A percentile compares a stretch with the other conserved stretches of the same genome.
phyloP scores from a whole-genome alignment of 1,284 basidiomycete species.

The Neolentinus lepideus region DNA sequence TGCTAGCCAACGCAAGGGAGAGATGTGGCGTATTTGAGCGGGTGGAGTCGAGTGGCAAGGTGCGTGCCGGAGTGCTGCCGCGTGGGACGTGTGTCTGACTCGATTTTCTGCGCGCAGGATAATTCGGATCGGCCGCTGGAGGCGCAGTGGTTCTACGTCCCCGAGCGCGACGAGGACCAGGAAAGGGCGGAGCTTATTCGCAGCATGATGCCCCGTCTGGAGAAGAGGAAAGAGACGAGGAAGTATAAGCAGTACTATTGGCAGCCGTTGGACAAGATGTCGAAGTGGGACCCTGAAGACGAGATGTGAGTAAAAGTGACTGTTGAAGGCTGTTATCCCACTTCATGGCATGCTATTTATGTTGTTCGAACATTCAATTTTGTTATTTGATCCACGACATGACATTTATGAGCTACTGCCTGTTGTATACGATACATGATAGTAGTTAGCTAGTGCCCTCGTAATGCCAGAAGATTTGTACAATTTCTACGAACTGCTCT shows the following conservation, averaged over 20 bases:
- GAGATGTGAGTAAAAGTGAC: slow-evolving; percentile 17
- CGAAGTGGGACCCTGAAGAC: slow-evolving; percentile 57
- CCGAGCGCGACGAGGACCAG: slow-evolving; percentile 59
- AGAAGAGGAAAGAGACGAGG: slow-evolving; percentile 66
- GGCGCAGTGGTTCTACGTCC: slow-evolving; percentile 71
- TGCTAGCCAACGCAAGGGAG: slow-evolving; percentile 41
- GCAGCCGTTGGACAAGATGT: slow-evolving; percentile 56
- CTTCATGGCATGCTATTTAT: background rate
- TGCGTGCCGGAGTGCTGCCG: slow-evolving; percentile 16
- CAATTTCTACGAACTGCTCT: no score
- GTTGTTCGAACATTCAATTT: background rate
- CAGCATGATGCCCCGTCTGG: slow-evolving; percentile 67
- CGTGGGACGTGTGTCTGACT: slow-evolving; percentile 1
- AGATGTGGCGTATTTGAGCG: slow-evolving; percentile 61
- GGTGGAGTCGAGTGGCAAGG: slow-evolving; percentile 57
- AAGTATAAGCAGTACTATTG: slow-evolving; percentile 81
- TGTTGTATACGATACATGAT: background rate
- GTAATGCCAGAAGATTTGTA: background rate
- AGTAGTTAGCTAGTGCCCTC: background rate
- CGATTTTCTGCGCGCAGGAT: slow-evolving; percentile 27
- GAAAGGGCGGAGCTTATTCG: slow-evolving; percentile 58
- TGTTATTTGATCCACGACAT: background rate
- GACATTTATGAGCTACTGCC: background rate
- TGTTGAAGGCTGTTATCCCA: background rate
- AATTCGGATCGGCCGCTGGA: slow-evolving; percentile 44